A percentile compares a stretch with the other conserved stretches of the same genome.
phyloP scores from a whole-genome alignment of 148 eudicot species.

The Simmondsia chinensis region DNA sequence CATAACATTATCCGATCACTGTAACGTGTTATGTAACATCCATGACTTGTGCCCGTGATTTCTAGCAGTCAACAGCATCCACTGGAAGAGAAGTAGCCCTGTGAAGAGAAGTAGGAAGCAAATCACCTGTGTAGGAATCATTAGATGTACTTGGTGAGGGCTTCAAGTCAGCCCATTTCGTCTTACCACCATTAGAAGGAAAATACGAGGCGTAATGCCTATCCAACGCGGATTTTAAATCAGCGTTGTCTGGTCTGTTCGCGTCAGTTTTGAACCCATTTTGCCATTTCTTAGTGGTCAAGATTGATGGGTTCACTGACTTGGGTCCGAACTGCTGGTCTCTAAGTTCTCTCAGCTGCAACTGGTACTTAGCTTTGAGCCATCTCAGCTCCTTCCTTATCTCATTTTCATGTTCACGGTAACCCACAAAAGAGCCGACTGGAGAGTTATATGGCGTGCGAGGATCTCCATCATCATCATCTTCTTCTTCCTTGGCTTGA shows the following conservation, averaged over 20 bases:
- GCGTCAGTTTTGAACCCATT: constrained; percentile 7
- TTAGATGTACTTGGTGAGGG: constrained; percentile 36
- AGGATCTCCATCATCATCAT: constrained; percentile 17
- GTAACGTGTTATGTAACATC: no score
- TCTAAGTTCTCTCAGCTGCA: constrained; percentile 38
- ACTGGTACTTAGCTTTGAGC: constrained; percentile 48
- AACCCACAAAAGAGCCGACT: constrained; percentile 11
- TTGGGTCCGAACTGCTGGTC: constrained; percentile 20
- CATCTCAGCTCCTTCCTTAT: constrained; percentile 37
- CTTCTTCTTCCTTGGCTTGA: no score
- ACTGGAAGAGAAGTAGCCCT: constrained; percentile 72
- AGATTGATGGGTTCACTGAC: constrained; percentile 16
- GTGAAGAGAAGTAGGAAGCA: constrained; percentile 58
- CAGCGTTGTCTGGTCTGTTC: constrained; percentile 9
- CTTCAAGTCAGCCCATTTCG: constrained; percentile 21
- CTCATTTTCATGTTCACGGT: constrained; percentile 26
- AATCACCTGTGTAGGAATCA: constrained; percentile 24
- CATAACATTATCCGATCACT: no score
- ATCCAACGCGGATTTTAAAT: constrained; percentile 18
- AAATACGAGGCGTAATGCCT: constrained; percentile 24
- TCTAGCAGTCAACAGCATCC: constrained; percentile 53
- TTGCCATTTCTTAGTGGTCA: constrained; percentile 4
- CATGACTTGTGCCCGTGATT: no score
- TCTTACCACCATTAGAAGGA: constrained; percentile 10
- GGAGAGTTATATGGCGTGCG: constrained; percentile 25